Evolutionary conservation across 2,329 filamentous ascomycete species (phyloP).

Genomic region (Rachicladosporium sp.): DNA sequence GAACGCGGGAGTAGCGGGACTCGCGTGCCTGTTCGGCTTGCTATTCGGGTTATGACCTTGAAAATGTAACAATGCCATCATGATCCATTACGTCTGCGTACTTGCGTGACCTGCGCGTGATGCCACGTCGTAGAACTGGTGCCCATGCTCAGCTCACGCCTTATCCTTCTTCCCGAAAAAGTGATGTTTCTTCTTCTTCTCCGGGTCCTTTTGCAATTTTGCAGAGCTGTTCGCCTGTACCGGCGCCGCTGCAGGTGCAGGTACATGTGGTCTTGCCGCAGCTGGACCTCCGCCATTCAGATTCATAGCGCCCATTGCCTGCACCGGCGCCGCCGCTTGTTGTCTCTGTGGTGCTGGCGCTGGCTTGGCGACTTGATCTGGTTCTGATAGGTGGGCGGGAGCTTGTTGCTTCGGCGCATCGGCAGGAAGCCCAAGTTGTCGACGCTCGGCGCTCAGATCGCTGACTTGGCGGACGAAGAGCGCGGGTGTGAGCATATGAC

Average conservation of each 20-base stretch:
- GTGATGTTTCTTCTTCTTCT: constrained; percentile 43
- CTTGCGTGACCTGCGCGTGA: too few species aligned
- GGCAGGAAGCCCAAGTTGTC: constrained; percentile 65
- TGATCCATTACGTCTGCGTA: too few species aligned
- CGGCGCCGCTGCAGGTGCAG: constrained; percentile 7
- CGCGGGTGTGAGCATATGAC: constrained; percentile 81
- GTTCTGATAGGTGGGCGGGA: constrained; percentile 76
- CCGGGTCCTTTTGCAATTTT: constrained; percentile 43
- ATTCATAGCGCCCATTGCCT: constrained; percentile 45
- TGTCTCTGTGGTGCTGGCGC: constrained; percentile 18
- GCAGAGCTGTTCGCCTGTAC: constrained; percentile 15
- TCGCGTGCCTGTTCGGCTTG: too few species aligned
- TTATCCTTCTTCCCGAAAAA: constrained; percentile 34
- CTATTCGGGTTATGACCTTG: too few species aligned
- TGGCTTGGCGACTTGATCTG: constrained; percentile 46
- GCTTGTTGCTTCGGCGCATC: constrained; percentile 68
- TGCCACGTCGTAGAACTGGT: too few species aligned
- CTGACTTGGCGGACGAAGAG: constrained; percentile 73
- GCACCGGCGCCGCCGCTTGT: constrained; percentile 31
- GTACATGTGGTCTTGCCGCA: constrained; percentile 12
- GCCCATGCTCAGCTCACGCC: neutral
- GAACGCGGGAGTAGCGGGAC: too few species aligned
- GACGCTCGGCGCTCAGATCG: constrained; percentile 64
- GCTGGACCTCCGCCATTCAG: constrained; percentile 23
- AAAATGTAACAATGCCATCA: too few species aligned